Base-by-base conservation (phyloP, 495 filamentous ascomycete genomes). In the Penicillium cinerascens region DNA sequence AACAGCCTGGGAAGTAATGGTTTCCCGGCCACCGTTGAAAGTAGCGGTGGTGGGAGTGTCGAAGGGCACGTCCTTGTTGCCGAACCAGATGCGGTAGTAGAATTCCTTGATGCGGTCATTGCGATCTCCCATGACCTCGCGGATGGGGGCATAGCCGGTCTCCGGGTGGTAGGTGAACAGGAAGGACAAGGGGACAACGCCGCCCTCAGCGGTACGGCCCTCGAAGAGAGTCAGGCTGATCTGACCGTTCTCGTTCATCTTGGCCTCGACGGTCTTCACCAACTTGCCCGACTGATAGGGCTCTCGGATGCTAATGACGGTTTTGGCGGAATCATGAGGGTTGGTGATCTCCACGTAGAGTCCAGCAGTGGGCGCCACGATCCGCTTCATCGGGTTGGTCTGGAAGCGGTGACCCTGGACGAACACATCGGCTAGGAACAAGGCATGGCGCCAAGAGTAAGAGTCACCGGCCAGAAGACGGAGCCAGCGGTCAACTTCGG, bases 21-120 rank as follows among this genome's bases (percentile, higher is more conserved):
- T 89, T 29, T 88, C 80, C 55, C 82, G 82, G 55, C 95, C 95
- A 61, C 93, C 93, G 54, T 88, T 88, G 66, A 98, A 98, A 39
- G 83, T 85, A 60, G 87, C 85, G 4, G 89, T 90, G 35, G 95
- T 87, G 13, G 87, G 75, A 9, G 85, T 84, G 59, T 97, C 86
- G 44, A 96, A 90, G 26, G 95, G 88, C 17, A 92, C 79, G 22
- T 78, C 65, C 60, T 93, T 92, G 60, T 90, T 84, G 15, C 91
- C 95, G 60, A 98, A 98, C 93, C 93, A 76, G 53, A 92, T 83
- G 27, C 84, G 82, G 80, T 95, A 96, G 78, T 98, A 98, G 68
- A 97, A 98, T 70, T 93, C 84, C 74, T 96, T 97, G 78, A 98
- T 96, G 45, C 89, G 84, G 61, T 96, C 89, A 61, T 97, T 97